These are phyloP conservation scores for Singerocomus rubriflavus DNA, from an alignment of 1,284 basidiomycete species.

Conservation along the genomic window DNA sequence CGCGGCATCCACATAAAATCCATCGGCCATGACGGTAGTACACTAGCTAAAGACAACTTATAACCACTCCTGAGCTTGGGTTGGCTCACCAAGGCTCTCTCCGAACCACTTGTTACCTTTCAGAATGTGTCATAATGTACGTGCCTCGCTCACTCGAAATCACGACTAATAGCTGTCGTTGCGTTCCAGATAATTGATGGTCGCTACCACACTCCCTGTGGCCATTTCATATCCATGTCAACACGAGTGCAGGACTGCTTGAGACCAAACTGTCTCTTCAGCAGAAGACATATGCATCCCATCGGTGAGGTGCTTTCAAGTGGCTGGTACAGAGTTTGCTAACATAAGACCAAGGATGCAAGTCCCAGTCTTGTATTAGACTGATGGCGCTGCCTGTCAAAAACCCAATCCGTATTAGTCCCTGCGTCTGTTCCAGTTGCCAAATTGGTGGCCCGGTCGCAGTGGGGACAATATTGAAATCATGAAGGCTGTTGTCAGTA, in stretches of 20 bases:
- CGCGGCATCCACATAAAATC: constrained; percentile 32
- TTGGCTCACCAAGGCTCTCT: constrained; percentile 10
- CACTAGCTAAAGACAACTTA: constrained; percentile 17
- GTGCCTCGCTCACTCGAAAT: constrained; percentile 26
- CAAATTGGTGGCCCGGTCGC: constrained; percentile 16
- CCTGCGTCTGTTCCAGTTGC: constrained; percentile 57
- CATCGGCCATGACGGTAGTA: constrained; percentile 17
- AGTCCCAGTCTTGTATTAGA: constrained; percentile 54
- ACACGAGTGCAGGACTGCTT: constrained; percentile 69
- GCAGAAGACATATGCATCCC: constrained; percentile 58
- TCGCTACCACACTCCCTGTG: constrained; percentile 66
- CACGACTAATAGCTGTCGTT: constrained; percentile 6
- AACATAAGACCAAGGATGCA: constrained; percentile 49
- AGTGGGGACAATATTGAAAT: constrained; percentile 20
- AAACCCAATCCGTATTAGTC: constrained; percentile 72
- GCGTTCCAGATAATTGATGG: constrained; percentile 67
- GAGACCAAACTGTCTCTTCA: constrained; percentile 65
- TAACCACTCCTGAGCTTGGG: constrained; percentile 17
- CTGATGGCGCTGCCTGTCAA: constrained; percentile 68
- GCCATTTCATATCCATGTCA: constrained; percentile 74
- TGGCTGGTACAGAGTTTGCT: constrained; percentile 9
- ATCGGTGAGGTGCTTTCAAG: constrained; percentile 38
- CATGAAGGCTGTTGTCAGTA: constrained; percentile 8
- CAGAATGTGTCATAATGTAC: constrained; percentile 75
- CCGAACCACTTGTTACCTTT: constrained; percentile 18